Conservation (phyloP, 2,329 filamentous ascomycete species). For the Kalmusia sp. region DNA sequence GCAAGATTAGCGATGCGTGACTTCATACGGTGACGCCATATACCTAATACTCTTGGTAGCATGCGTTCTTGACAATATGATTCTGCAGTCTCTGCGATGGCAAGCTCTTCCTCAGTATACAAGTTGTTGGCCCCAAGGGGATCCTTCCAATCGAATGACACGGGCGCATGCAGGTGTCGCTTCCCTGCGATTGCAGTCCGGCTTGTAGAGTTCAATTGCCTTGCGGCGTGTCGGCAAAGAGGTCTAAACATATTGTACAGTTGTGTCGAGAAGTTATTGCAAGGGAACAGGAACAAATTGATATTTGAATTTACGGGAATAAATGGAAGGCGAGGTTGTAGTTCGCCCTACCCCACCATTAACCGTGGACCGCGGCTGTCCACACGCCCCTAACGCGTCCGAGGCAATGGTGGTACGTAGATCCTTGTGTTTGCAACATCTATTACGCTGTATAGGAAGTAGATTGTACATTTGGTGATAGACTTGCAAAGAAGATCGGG, state of each 20-base stretch:
- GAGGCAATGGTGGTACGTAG: slow-evolving; percentile 6
- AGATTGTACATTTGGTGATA: no score
- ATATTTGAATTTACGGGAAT: neutral
- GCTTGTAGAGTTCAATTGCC: slow-evolving; percentile 44
- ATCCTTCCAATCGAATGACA: slow-evolving; percentile 87
- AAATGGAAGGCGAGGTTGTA: neutral
- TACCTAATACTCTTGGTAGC: slow-evolving; percentile 85
- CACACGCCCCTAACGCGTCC: slow-evolving; percentile 2
- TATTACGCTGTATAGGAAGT: no score
- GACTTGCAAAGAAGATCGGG: no score
- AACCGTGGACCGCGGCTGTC: slow-evolving; percentile 22
- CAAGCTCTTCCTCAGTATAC: slow-evolving; percentile 87
- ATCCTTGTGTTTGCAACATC: no score
- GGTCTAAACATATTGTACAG: slow-evolving; percentile 52
- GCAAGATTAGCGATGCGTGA: slow-evolving; percentile 13
- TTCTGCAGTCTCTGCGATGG: slow-evolving; percentile 88
- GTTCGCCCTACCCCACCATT: slow-evolving; percentile 15
- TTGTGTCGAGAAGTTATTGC: neutral
- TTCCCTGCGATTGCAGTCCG: slow-evolving; percentile 41
- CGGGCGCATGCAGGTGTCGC: slow-evolving; percentile 52
- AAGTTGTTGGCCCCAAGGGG: slow-evolving; percentile 77
- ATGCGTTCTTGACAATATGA: slow-evolving; percentile 92
- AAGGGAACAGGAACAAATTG: slow-evolving; percentile 3
- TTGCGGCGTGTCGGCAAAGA: slow-evolving; percentile 46
- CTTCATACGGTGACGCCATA: slow-evolving; percentile 7